Evolutionary conservation across 139 green algal species (phyloP).

Genomic region (Chlamydomonas incerta): DNA sequence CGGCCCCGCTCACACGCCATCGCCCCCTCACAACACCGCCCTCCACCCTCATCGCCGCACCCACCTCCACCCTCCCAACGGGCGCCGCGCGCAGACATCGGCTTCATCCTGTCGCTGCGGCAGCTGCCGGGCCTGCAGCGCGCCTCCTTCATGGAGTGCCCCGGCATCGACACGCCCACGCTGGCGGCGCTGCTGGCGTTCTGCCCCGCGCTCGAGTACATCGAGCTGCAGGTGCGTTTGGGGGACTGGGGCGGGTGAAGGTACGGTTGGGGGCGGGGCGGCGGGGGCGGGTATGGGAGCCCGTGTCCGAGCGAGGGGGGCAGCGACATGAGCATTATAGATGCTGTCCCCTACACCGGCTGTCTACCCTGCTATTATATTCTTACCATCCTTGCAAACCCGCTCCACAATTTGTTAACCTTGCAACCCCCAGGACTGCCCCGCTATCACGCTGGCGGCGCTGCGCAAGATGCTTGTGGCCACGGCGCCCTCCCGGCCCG

Average conservation of each 20-base stretch:
- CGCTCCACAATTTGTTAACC: too few relatives aligned
- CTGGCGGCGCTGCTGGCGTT: constrained; percentile 40
- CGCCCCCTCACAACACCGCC: too few relatives aligned
- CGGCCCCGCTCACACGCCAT: too few relatives aligned
- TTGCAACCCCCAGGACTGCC: constrained; percentile 22
- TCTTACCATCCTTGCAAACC: too few relatives aligned
- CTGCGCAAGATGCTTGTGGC: neutral
- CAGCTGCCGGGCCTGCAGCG: constrained; percentile 12
- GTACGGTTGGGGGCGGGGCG: neutral
- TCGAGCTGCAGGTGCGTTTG: constrained; percentile 18
- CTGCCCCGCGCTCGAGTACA: constrained; percentile 13
- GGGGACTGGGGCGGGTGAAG: neutral
- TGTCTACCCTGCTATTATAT: too few relatives aligned
- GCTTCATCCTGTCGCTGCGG: constrained; percentile 42
- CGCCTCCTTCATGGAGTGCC: constrained; percentile 28
- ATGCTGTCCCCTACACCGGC: too few relatives aligned
- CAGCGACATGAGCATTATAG: too few relatives aligned
- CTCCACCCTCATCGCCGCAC: neutral
- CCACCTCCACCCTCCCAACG: neutral
- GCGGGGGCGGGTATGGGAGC: neutral
- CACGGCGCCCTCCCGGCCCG: neutral
- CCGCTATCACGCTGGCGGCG: neutral
- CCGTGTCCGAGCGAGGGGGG: too few relatives aligned
- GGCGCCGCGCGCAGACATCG: constrained; percentile 23
- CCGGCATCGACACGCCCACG: constrained; percentile 21